Evolutionary conservation across 305 asterid genomes (phyloP), one percentile per base, ranked within the genome.

Genomic region (Fraxinus platypoda): DNA sequence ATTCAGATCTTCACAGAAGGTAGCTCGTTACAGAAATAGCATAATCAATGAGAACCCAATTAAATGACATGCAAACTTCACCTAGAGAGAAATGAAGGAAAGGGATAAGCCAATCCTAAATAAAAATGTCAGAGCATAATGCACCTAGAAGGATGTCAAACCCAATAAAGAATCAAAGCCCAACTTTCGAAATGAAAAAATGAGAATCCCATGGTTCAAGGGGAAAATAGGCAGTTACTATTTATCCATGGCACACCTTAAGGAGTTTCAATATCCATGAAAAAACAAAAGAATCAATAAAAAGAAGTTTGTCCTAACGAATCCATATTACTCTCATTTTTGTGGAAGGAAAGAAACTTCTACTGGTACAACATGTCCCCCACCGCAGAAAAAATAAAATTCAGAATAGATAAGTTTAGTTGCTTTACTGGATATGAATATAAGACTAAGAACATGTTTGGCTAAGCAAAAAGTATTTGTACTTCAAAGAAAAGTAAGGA

Each of bases 1-100:
- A 54, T 85, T 86, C 72, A 76, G 86, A 84, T 80, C 82, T 49
- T 76, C 49, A 74, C 68, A 28, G 31, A 28, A 81, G 23, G 38
- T 71, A 78, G 78, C 79, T 17, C 78, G 71, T 9, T 76, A 80
- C 31, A 71, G 80, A 49, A 49, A 70, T 80, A 54, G 78, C 35
- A 80, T 23, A 62, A 82, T 46, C 70, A 30, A 68, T 0, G 73
- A 81, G 26, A 76, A 68, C 7, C 62, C 33, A 68, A 35, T 31
- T 21, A 59, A 74, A 37, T 68, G 21, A 46, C 49, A 35, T 78
- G 52, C 81, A 54, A 85, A 77, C 83, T 72, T 72, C 37, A 64
- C 49, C 72, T 49, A 46, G 57, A 46, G 19, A 46, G 57, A 46
- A 46, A 46, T 46, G 57, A 46, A 46, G 64, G 7, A 62, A 57